Percentiles rank a stretch among this genome's conserved stretches.
Conservation (phyloP, 2,329 filamentous ascomycete species). For the Thielaviopsis ethacetica region DNA sequence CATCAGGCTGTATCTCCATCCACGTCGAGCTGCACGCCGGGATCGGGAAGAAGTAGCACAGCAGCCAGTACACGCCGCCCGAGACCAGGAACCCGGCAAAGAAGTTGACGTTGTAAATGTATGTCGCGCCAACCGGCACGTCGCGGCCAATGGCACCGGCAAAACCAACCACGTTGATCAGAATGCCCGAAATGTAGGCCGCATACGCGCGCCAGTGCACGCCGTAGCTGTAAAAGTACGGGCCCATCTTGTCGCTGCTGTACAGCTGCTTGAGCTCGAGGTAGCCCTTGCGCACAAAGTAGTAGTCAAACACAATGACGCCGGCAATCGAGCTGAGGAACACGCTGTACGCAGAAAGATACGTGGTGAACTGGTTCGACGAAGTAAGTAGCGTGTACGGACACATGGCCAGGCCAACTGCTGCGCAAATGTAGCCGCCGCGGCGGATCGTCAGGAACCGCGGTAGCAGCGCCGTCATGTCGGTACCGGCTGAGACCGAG, state of each 20-base stretch:
- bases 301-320: conserved; percentile 84
- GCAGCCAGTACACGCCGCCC: conserved; percentile 45
- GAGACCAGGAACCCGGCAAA: conserved; percentile 70
- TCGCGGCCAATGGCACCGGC: conserved; percentile 56
- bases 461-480: conserved; percentile 65
- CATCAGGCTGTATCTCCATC: conserved; percentile 57
- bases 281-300: conserved; percentile 67
- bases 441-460: conserved; percentile 73
- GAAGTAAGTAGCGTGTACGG: conserved; percentile 64
- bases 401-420: conserved; percentile 69
- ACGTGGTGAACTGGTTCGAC: conserved; percentile 76
- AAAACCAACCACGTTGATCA: conserved; percentile 86
- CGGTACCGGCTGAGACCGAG: conserved; percentile 66
- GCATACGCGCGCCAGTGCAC: conserved; percentile 72
- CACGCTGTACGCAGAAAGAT: conserved; percentile 80
- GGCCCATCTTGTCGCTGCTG: conserved; percentile 45
- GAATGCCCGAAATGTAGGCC: conserved; percentile 67
- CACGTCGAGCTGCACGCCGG: conserved; percentile 59
- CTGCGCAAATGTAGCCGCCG: conserved; percentile 71
- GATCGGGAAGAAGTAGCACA: conserved; percentile 55
- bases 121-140: conserved; percentile 64
- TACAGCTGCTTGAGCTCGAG: conserved; percentile 67
- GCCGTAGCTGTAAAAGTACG: conserved; percentile 60
- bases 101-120: conserved; percentile 85
- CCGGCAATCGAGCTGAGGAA: conserved; percentile 89